Evolutionary conservation across 2,329 filamentous ascomycete genomes (phyloP).

Genomic region (Pezizomycotina sp.): DNA sequence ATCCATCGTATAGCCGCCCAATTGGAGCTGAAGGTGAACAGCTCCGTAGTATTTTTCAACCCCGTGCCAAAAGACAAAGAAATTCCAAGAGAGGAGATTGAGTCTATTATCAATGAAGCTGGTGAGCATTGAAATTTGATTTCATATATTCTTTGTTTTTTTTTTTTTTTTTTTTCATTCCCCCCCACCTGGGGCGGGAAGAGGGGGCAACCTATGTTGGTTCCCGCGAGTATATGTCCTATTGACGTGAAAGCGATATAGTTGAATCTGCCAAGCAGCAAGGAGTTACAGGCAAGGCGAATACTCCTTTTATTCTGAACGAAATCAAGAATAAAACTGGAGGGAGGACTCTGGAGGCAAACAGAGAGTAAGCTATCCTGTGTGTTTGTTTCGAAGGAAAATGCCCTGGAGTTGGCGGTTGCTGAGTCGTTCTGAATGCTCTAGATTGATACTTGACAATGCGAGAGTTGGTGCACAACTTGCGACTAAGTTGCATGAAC

Average conservation of each 20-base stretch:
- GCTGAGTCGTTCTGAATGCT: background rate
- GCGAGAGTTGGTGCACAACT: slow-evolving; percentile 48
- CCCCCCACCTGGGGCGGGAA: too few species aligned
- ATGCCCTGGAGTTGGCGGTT: too few species aligned
- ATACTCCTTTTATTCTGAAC: slow-evolving; percentile 67
- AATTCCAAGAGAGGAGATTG: slow-evolving; percentile 56
- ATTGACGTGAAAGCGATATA: background rate
- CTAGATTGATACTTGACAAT: slow-evolving; percentile 45
- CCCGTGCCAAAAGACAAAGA: slow-evolving; percentile 57
- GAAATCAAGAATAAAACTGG: slow-evolving; percentile 66
- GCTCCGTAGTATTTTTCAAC: slow-evolving; percentile 76
- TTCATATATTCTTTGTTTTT: too few species aligned
- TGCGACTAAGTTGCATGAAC: slow-evolving; percentile 39
- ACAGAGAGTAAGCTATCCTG: slow-evolving; percentile 38
- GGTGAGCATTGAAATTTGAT: slow-evolving; percentile 51
- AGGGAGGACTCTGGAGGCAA: slow-evolving; percentile 54
- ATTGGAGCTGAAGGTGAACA: slow-evolving; percentile 51
- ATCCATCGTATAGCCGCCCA: slow-evolving; percentile 43
- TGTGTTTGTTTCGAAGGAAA: background rate
- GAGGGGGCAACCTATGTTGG: background rate
- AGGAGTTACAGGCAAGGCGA: slow-evolving; percentile 54
- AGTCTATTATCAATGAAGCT: slow-evolving; percentile 50
- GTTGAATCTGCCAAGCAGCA: slow-evolving; percentile 33
- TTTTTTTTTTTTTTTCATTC: too few species aligned
- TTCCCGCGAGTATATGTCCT: background rate